These are phyloP conservation scores for Phycomyces nitens DNA, from an alignment of 192 early-diverging fungal species.

Conservation along the genomic window DNA sequence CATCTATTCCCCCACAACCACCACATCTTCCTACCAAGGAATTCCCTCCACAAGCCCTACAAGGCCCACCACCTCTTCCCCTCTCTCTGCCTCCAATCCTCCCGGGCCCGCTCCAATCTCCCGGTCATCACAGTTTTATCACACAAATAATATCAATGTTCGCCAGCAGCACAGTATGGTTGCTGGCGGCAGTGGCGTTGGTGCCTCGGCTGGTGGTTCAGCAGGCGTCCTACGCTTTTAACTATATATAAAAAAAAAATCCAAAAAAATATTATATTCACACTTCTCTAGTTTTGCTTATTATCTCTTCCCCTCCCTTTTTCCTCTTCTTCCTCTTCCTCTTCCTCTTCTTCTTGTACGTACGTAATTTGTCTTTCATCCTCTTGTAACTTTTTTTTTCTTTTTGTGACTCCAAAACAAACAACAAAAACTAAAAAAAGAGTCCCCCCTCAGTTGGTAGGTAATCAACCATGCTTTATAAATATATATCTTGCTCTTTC, in stretches of 20 bases:
- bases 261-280: background rate
- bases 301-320: background rate
- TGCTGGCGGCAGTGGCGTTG: background rate
- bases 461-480: background rate
- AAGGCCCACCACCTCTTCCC: background rate
- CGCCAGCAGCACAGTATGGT: background rate
- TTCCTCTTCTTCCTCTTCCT: slow-evolving; percentile 4
- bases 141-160: background rate
- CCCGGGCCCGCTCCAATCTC: background rate
- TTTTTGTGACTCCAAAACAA: background rate
- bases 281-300: background rate
- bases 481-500: background rate
- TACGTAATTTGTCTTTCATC: slow-evolving; percentile 1
- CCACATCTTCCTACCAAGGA: background rate
- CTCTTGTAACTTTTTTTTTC: slow-evolving; percentile 5
- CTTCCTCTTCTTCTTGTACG: background rate
- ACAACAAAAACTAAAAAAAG: slow-evolving; percentile 3
- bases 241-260: background rate
- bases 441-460: background rate
- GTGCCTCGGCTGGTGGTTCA: slow-evolving; percentile 5
- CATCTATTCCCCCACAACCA: background rate
- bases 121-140: slow-evolving; percentile 2
- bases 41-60: background rate
- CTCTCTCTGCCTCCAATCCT: background rate
- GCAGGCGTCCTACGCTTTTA: slow-evolving; percentile 14